phyloP scores from a whole-genome alignment of 1,139 yeast genomes.

The Ashbya aceris region DNA sequence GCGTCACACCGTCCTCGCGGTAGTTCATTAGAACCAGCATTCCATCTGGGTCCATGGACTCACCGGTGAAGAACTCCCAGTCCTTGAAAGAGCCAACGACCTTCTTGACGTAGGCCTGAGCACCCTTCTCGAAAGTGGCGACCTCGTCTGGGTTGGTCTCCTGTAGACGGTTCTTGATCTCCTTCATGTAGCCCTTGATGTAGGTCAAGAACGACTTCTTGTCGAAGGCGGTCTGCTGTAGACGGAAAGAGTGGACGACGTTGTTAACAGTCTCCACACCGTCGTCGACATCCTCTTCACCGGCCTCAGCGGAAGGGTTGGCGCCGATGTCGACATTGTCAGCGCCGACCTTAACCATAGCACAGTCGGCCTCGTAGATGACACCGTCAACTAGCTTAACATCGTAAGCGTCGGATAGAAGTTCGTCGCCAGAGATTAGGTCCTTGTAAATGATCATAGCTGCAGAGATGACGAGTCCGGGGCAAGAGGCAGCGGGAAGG shows the following conservation, averaged over 20 bases:
- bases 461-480: not conserved
- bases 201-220: conserved; percentile 92
- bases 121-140: conserved; percentile 91
- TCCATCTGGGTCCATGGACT: conserved; percentile 99
- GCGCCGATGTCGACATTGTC: conserved; percentile 98
- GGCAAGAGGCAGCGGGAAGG: not conserved
- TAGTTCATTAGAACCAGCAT: conserved; percentile 97
- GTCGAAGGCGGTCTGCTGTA: conserved; percentile 91
- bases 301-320: conserved; percentile 98
- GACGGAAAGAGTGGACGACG: conserved; percentile 96
- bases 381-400: conserved; percentile 75
- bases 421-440: conserved; percentile 88
- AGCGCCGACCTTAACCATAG: conserved; percentile 78
- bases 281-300: conserved; percentile 73
- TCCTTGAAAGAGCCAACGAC: conserved; percentile 89
- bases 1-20: conserved; percentile 99
- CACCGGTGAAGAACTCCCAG: conserved; percentile 99
- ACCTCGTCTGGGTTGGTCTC: conserved; percentile 83
- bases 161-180: conserved; percentile 77
- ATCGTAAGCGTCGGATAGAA: conserved; percentile 96
- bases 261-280: conserved; percentile 89
- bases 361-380: conserved; percentile 95
- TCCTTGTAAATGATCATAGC: conserved; percentile 43
- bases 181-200: conserved; percentile 99
- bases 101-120: conserved; percentile 91